Conservation (phyloP, 2,329 filamentous ascomycete species). For the Elsinoe arachidis region DNA sequence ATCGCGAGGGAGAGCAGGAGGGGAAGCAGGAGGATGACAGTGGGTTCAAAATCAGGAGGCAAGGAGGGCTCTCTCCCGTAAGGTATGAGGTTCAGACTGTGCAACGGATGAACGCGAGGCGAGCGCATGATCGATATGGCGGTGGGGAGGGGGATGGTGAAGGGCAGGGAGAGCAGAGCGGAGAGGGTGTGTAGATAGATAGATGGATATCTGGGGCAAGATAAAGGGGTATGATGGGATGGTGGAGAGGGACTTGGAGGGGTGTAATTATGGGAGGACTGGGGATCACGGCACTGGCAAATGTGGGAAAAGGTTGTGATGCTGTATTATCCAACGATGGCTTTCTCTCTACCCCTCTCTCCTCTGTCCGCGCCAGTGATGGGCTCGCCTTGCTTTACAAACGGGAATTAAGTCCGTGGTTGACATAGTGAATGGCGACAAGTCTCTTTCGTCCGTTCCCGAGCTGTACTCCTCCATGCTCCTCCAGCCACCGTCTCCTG, state of each 20-base stretch:
- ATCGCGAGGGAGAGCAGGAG: not conserved
- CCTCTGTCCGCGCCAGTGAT: not conserved
- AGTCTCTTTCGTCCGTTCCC: not conserved
- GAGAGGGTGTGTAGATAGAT: too few relatives aligned
- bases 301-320: too few relatives aligned
- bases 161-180: too few relatives aligned
- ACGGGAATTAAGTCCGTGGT: not conserved
- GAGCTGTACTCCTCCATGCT: not conserved
- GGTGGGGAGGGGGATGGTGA: too few relatives aligned
- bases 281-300: too few relatives aligned
- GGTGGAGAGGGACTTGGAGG: not conserved
- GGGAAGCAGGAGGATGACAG: not conserved
- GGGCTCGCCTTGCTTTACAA: not conserved
- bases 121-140: too few relatives aligned
- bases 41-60: not conserved
- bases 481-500: not conserved
- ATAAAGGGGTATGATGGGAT: not conserved
- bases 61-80: not conserved
- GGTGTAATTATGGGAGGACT: not conserved
- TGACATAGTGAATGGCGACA: not conserved
- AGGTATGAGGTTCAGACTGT: not conserved
- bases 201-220: not conserved
- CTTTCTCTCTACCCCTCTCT: not conserved
- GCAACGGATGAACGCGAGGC: not conserved
- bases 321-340: conserved; percentile 5